Base-by-base conservation (phyloP, 164 flowering plant species). In the Annona squamosa region DNA sequence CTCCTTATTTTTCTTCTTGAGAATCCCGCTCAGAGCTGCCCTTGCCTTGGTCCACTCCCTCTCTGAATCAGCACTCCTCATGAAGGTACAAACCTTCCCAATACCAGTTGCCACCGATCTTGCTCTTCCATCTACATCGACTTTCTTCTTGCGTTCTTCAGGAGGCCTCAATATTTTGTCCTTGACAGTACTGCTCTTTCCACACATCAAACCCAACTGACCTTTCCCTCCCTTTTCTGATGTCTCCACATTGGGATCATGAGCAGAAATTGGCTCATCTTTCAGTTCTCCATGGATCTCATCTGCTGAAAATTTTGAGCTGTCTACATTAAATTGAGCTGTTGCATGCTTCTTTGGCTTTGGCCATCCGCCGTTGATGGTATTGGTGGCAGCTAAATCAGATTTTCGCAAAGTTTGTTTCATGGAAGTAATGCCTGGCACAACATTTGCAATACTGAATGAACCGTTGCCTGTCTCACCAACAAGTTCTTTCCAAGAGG, bases 41-140 rank as follows among this genome's bases (percentile, higher is more conserved):
- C 84, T 90, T 4, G 85, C 69, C 48, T 81, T 87, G 9, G 71
- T 77, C 95, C 95, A 91, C 69, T 90, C 91, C 78, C 78, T 89
- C 81, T 89, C 57, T 7, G 96, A 94, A 73, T 83, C 80, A 26
- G 81, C 85, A 80, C 78, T 85, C 71, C 90, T 88, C 91, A 87
- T 86, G 78, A 93, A 94, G 3, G 84, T 65, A 82, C 92, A 88
- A 64, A 77, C 74, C 72, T 86, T 89, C 42, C 81, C 84, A 16
- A 77, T 68, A 9, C n/a, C 68, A 48, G 71, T 65, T 26, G 69
- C 75, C 42, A 4, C 72, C 4, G 13, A 26, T 1, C 76, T 68
- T 19, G 12, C 62, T 46, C 74, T 76, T 46, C 4, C 71, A 48
- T 61, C 71, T 56, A 4, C 42, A 10, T 56, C n/a, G 61, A n/a